Percentiles rank a stretch among this genome's conserved stretches.
Evolutionary conservation across 2,329 filamentous ascomycete species (phyloP).

Genomic region (Fusarium sp.): DNA sequence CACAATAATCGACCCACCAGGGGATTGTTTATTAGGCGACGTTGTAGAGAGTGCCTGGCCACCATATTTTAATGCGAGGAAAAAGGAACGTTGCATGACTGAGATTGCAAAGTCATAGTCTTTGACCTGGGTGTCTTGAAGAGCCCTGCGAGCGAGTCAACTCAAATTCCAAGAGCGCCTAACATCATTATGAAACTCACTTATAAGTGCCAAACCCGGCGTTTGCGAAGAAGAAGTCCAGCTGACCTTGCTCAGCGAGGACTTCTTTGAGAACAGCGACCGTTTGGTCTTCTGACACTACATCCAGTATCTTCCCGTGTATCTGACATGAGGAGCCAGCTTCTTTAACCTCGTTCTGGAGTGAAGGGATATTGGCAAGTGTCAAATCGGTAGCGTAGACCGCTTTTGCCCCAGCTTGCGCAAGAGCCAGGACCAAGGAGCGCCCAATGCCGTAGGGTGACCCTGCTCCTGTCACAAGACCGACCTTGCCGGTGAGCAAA

Average conservation of each 20-base stretch:
- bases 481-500: constrained; percentile 39
- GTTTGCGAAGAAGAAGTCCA: constrained; percentile 46
- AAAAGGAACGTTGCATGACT: constrained; percentile 36
- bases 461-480: constrained; percentile 49
- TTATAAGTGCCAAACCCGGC: constrained; percentile 31
- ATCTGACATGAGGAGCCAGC: constrained; percentile 1
- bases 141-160: background rate
- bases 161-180: no score
- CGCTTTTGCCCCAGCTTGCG: constrained; percentile 32
- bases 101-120: constrained; percentile 15
- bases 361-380: constrained; percentile 17
- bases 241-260: constrained; percentile 16
- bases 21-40: constrained; percentile 12
- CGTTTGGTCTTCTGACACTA: background rate
- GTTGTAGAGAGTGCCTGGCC: constrained; percentile 34
- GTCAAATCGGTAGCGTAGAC: constrained; percentile 41
- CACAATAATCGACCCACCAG: constrained; percentile 35
- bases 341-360: constrained; percentile 11
- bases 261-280: background rate
- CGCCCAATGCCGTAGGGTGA: constrained; percentile 48
- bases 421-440: constrained; percentile 42
- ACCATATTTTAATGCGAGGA: constrained; percentile 39
- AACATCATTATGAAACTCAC: constrained; percentile 12
- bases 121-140: constrained; percentile 17
- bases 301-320: background rate